A percentile compares a stretch with the other conserved stretches of the same genome.
Evolutionary conservation across 1,139 yeast genomes (phyloP).

Genomic region (Candida pseudoviswanathii): DNA sequence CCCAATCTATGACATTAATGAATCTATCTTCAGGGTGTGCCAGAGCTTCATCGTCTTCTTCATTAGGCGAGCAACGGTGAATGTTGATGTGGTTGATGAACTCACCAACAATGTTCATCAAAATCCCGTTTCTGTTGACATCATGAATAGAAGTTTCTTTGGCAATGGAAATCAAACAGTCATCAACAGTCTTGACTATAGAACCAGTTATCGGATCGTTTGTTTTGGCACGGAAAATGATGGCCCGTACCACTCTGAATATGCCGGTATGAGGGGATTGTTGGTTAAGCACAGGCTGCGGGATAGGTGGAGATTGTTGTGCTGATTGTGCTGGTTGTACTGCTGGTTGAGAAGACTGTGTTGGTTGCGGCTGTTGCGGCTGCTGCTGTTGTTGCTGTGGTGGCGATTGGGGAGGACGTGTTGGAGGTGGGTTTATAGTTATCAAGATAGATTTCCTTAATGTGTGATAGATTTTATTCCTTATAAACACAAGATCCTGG

Average conservation of each 20-base stretch:
- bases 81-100: constrained; percentile 42
- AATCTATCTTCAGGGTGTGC: constrained; percentile 7
- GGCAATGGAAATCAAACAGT: constrained; percentile 39
- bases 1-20: constrained; percentile 56
- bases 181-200: constrained; percentile 29
- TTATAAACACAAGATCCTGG: constrained; percentile 1
- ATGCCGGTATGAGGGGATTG: constrained; percentile 22
- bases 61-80: background rate
- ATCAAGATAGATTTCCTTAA: constrained; percentile 1
- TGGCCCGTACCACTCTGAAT: constrained; percentile 50
- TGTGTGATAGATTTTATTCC: constrained; percentile 3
- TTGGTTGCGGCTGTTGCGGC: background rate
- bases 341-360: background rate
- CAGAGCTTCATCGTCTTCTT: background rate
- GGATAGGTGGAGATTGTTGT: background rate
- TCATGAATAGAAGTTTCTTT: constrained; percentile 48
- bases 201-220: constrained; percentile 19
- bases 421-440: background rate
- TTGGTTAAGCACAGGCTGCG: background rate
- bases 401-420: background rate
- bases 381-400: background rate
- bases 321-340: background rate
- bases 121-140: constrained; percentile 42
- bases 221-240: constrained; percentile 27
- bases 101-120: constrained; percentile 49